Evolutionary conservation across 139 green algal genomes (phyloP), one percentile per base, ranked within the genome.

Genomic region (Gonium pectorale): DNA sequence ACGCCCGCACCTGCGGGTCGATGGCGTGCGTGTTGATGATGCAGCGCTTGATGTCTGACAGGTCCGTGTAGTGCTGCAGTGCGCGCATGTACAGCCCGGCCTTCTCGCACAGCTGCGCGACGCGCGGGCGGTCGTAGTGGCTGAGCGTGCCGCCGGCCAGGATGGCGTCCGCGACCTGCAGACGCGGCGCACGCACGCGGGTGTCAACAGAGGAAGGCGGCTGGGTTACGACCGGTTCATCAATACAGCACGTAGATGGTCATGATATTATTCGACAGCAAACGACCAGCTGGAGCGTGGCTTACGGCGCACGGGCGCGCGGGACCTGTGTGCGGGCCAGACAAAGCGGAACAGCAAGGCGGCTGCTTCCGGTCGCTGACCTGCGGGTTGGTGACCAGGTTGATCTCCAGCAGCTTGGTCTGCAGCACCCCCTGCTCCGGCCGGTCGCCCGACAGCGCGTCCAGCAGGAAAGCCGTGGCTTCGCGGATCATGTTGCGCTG

Each of bases 81-180:
- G 97, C 98, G 44, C 97, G 93, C 95, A 99, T 97, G 93, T 99
- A 99, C 73, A 99, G 94, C 5, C 97, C 97, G 5, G 97, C 96
- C 93, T 99, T 99, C 92, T 99, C 98, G 86, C 96, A 99, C 77
- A 99, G 93, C 94, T 99, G 97, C 33, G 97, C 97, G 56, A 99
- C 94, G 75, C 97, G 94, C 15, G 98, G 98, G 8, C 95, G 91
- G 91, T 99, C 98, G 85, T 99, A 99, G 92, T 99, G 96, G 13
- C 93, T 98, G 44, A 99, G 93, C 78, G 93, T 97, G 79, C 93
- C 94, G 80, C 97, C 98, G 59, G 92, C 96, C 75, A 99, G 86
- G 88, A 99, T 99, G 8, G 98, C 98, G 83, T 99, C 98, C 13
- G 97, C 98, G 1, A 99, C 96, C 88, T 95, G 88, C 21, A 67